These are phyloP conservation scores for Tulasnella calospora DNA, from an alignment of 768 basidiomycete species.

Conservation along the genomic window DNA sequence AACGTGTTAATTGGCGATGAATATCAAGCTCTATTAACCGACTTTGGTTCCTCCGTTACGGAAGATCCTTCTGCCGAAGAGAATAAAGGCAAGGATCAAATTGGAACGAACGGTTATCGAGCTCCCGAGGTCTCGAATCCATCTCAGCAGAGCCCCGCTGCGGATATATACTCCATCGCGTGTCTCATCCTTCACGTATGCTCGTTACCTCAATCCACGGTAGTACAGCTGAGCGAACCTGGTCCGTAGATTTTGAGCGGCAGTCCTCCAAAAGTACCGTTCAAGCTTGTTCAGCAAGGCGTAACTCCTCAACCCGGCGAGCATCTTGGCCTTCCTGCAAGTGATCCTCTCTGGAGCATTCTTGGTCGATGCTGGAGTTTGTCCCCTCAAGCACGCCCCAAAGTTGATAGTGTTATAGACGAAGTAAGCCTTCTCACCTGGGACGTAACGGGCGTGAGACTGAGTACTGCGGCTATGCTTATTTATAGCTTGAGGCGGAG, in stretches of 20 bases:
- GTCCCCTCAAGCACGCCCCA: background rate
- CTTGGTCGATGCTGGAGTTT: background rate
- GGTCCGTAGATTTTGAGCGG: background rate
- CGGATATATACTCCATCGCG: background rate
- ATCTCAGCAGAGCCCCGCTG: background rate
- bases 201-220: background rate
- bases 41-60: background rate
- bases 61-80: background rate
- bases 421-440: background rate
- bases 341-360: background rate
- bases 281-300: background rate
- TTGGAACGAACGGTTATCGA: background rate
- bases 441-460: too few relatives aligned
- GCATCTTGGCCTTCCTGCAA: background rate
- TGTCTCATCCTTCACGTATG: background rate
- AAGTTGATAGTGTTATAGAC: background rate
- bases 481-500: background rate
- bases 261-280: background rate
- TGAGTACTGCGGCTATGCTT: too few relatives aligned
- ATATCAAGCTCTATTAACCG: background rate
- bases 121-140: background rate
- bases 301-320: background rate
- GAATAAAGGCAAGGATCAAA: background rate
- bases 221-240: background rate
- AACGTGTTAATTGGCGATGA: background rate